These are phyloP conservation scores for Trichoderma atroviride DNA, from an alignment of 2,329 filamentous ascomycete species.

Conservation along the genomic window DNA sequence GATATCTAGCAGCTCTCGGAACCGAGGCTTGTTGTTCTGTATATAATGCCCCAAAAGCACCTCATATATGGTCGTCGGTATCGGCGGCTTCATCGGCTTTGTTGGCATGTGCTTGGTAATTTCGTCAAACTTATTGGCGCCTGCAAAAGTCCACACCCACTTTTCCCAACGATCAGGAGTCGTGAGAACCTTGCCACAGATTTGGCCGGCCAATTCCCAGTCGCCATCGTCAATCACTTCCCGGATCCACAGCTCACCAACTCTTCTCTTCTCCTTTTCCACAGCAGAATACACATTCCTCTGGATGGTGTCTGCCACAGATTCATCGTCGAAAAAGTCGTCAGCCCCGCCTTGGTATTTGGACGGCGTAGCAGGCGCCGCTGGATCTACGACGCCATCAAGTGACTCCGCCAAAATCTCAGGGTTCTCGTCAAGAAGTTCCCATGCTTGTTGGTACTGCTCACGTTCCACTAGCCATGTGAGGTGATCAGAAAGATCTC, in stretches of 20 bases:
- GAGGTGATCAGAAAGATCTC: conserved; percentile 83
- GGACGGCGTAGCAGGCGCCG: conserved; percentile 46
- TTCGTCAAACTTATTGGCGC: conserved; percentile 83
- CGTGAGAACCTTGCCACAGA: conserved; percentile 81
- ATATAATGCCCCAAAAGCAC: conserved; percentile 89
- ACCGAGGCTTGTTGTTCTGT: conserved; percentile 70
- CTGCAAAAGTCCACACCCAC: conserved; percentile 91
- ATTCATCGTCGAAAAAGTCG: conserved; percentile 74
- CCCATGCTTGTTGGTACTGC: conserved; percentile 84
- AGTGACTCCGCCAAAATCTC: conserved; percentile 60
- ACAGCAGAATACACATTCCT: conserved; percentile 64
- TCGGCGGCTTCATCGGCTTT: conserved; percentile 73
- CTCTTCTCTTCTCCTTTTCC: conserved; percentile 84
- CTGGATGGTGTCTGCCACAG: conserved; percentile 59
- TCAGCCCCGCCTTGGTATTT: conserved; percentile 48
- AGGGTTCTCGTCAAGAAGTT: conserved; percentile 83
- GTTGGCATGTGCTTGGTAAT: conserved; percentile 83
- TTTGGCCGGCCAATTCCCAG: conserved; percentile 76
- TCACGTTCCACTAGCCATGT: conserved; percentile 82
- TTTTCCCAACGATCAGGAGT: conserved; percentile 87
- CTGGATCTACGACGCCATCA: conserved; percentile 46
- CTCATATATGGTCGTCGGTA: conserved; percentile 84
- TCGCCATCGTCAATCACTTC: conserved; percentile 75
- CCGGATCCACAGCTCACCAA: conserved; percentile 92
- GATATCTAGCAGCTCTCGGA: conserved; percentile 76